These are phyloP conservation scores for Ogataea nitratoaversa DNA, from an alignment of 805 yeast genomes.

Conservation along the genomic window DNA sequence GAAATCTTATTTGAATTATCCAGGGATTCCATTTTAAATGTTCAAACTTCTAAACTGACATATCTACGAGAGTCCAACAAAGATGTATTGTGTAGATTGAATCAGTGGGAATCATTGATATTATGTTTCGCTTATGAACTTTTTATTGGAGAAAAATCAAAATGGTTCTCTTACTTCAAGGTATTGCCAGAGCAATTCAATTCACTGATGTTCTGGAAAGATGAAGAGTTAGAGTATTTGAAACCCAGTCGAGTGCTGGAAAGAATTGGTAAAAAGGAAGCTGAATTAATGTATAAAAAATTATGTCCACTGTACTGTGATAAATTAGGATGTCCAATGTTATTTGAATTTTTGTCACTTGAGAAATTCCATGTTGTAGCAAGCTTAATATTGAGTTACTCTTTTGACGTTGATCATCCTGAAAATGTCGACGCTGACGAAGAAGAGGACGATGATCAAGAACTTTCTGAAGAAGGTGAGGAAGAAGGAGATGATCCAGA, in stretches of 20 bases:
- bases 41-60: slow-evolving; percentile 50
- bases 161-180: slow-evolving; percentile 68
- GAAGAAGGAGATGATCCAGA: slow-evolving; percentile 27
- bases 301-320: slow-evolving; percentile 38
- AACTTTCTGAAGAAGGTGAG: slow-evolving; percentile 34
- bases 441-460: slow-evolving; percentile 25
- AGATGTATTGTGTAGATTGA: slow-evolving; percentile 38
- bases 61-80: slow-evolving; percentile 30
- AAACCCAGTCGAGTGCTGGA: slow-evolving; percentile 67
- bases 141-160: slow-evolving; percentile 40
- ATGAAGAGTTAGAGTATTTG: slow-evolving; percentile 50
- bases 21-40: slow-evolving; percentile 48
- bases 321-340: slow-evolving; percentile 32
- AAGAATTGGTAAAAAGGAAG: slow-evolving; percentile 68
- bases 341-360: slow-evolving; percentile 36
- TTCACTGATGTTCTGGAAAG: slow-evolving; percentile 78
- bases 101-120: slow-evolving; percentile 79
- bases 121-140: slow-evolving; percentile 62
- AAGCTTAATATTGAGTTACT: slow-evolving; percentile 79
- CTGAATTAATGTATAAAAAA: slow-evolving; percentile 53
- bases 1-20: slow-evolving; percentile 73
- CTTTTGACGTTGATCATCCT: slow-evolving; percentile 70
- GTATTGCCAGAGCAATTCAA: slow-evolving; percentile 64
- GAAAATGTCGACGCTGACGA: slow-evolving; percentile 27
- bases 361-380: slow-evolving; percentile 71